A percentile compares a stretch with the other conserved stretches of the same genome.
These are phyloP conservation scores for Oryza brachyantha DNA, from an alignment of 176 grass and related monocot genomes.

Conservation along the genomic window DNA sequence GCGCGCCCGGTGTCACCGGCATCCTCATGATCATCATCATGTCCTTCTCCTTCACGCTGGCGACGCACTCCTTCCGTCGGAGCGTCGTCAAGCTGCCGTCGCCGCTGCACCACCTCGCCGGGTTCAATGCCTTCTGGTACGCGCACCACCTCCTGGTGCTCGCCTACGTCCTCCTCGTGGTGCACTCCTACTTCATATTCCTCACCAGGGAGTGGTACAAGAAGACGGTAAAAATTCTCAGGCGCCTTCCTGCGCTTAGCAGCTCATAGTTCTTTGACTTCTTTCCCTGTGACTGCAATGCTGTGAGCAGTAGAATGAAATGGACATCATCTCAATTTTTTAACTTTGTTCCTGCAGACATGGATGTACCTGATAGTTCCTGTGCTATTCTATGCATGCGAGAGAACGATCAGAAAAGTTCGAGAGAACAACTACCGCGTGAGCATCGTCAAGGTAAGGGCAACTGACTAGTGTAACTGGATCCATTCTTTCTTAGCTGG, in stretches of 20 bases:
- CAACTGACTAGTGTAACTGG: background rate
- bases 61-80: slow-evolving; percentile 78
- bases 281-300: slow-evolving; percentile 3
- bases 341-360: slow-evolving; percentile 52
- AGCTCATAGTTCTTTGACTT: background rate
- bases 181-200: slow-evolving; percentile 98
- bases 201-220: slow-evolving; percentile 93
- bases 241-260: background rate
- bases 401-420: slow-evolving; percentile 91
- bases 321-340: background rate
- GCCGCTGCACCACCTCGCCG: slow-evolving; percentile 87
- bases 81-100: slow-evolving; percentile 90
- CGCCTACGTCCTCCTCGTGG: slow-evolving; percentile 71
- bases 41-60: slow-evolving; percentile 95
- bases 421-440: slow-evolving; percentile 75
- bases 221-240: slow-evolving; percentile 68
- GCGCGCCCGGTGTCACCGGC: slow-evolving; percentile 77
- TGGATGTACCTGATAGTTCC: slow-evolving; percentile 98
- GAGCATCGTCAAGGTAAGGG: slow-evolving; percentile 74
- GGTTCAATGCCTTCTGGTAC: slow-evolving; percentile 99
- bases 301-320: slow-evolving; percentile 9
- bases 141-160: slow-evolving; percentile 90
- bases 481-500: background rate
- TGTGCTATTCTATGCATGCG: slow-evolving; percentile 87
- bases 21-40: slow-evolving; percentile 96